Base-by-base conservation (phyloP, 768 basidiomycete species). In the Rhodotorula babjevae region DNA sequence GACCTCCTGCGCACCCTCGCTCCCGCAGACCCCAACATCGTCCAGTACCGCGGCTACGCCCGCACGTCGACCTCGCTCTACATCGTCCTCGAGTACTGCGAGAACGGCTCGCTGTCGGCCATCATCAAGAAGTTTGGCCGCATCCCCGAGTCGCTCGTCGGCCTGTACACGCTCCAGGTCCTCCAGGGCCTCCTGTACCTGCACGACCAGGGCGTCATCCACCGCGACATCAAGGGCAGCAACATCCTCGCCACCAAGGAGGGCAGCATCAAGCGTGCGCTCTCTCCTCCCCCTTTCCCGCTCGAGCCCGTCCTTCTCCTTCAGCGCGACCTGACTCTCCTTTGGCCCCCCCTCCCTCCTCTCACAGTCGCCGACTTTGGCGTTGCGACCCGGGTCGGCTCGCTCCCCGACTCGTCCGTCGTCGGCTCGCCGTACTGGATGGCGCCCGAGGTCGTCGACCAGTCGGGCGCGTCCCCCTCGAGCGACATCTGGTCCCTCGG, bases 381-480 rank as follows among this genome's bases (percentile, higher is more conserved):
- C 63, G 96, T 99, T 29, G 93, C 93, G 19, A 89, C 89, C 65
- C 87, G 85, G 57, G 87, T 88, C 36, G 89, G 87, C 19, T 88
- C 87, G 19, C 88, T 88, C 33, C 86, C 86, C 58, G 92, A 96
- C 80, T 90, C 89, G 77, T 91, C 92, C 19, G 95, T 99, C 4
- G 95, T 98, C 55, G 95, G 95, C 12, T 94, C 92, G 78, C 95
- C 95, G 9, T 99, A 99, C 80, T 99, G 95, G 95, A 99, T 99
- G 96, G 94, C 96, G 16, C 96, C 96, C 4, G 96, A 99, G 82
- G 92, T 99, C 60, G 97, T 99, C 69, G 96, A 99, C 78, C 96
- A 99, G 81, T 90, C 89, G 44, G 96, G 96, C 44, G 95, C 96
- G 44, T 94, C 93, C 1, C 96, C 95, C 1, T 90, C 96, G 23